Percentiles rank a stretch among this genome's conserved stretches.
Evolutionary conservation across 2,329 filamentous ascomycete species (phyloP).

Genomic region (Curvularia verruculosa): DNA sequence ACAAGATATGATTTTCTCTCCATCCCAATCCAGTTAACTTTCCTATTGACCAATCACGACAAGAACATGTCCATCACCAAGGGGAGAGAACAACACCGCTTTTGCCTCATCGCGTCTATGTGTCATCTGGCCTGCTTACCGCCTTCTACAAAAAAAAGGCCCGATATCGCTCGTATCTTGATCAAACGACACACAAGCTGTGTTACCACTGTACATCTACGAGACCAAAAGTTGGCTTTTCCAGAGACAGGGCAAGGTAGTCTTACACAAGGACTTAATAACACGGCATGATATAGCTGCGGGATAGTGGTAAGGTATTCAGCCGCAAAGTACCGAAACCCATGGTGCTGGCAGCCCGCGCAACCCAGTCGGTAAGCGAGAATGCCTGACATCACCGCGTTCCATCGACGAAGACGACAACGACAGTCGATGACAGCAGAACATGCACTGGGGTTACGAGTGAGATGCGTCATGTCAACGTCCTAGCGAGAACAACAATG

Average conservation of each 20-base stretch:
- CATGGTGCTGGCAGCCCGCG: constrained; percentile 13
- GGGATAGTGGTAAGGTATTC: neutral
- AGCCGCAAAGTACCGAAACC: constrained; percentile 14
- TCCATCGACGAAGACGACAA: neutral
- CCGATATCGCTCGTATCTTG: neutral
- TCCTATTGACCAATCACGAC: neutral
- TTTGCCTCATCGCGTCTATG: neutral
- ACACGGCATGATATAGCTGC: constrained; percentile 20
- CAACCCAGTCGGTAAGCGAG: constrained; percentile 15
- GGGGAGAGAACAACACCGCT: constrained; percentile 2
- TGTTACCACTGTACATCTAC: neutral
- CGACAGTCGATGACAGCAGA: neutral
- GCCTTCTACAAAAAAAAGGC: neutral
- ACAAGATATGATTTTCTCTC: constrained; percentile 16
- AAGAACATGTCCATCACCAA: neutral
- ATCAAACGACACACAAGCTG: neutral
- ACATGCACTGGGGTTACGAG: neutral
- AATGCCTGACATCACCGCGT: neutral
- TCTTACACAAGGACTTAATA: constrained; percentile 20
- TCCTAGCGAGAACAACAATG: neutral
- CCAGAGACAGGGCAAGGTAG: neutral
- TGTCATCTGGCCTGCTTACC: neutral
- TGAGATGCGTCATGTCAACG: neutral
- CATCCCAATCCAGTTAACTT: constrained; percentile 24
- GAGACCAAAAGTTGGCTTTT: neutral